Evolutionary conservation across 305 asterid species (phyloP).

Genomic region (Fraxinus floribunda): DNA sequence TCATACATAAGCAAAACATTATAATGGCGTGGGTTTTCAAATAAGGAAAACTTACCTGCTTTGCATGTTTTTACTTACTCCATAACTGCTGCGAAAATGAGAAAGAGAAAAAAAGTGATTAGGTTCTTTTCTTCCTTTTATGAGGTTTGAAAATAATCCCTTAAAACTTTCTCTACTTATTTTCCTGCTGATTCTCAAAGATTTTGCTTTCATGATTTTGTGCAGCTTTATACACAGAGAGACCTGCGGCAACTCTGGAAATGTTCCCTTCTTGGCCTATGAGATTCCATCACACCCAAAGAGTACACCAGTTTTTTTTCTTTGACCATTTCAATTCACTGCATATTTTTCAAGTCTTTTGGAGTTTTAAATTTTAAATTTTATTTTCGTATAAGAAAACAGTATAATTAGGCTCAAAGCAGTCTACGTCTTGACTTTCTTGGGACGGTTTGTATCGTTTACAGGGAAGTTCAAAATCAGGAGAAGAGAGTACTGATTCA

Average conservation of each 20-base stretch:
- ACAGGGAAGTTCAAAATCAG: conserved; percentile 80
- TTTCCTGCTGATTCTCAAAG: conserved; percentile 31
- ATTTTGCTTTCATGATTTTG: conserved; percentile 49
- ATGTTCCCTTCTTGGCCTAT: conserved; percentile 98
- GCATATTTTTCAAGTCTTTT: conserved; percentile 20
- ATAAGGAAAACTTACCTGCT: not conserved
- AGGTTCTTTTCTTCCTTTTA: conserved; percentile 23
- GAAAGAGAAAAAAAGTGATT: conserved; percentile 25
- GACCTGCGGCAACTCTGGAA: conserved; percentile 89
- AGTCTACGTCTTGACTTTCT: not conserved
- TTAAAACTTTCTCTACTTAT: not conserved
- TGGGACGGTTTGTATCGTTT: not conserved
- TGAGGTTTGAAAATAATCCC: not conserved
- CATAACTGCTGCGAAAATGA: conserved; percentile 40
- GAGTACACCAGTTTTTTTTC: conserved; percentile 28
- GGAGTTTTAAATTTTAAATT: conserved; percentile 20
- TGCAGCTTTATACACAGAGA: conserved; percentile 77
- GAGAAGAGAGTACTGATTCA: conserved; percentile 77
- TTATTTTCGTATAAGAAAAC: not conserved
- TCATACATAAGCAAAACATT: conserved; percentile 56
- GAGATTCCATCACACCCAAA: conserved; percentile 62
- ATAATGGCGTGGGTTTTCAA: conserved; percentile 76
- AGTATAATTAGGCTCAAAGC: no score
- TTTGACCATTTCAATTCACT: not conserved
- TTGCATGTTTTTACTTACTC: not conserved